Base-by-base conservation (phyloP, 495 filamentous ascomycete genomes). In the Tuber melanosporum region DNA sequence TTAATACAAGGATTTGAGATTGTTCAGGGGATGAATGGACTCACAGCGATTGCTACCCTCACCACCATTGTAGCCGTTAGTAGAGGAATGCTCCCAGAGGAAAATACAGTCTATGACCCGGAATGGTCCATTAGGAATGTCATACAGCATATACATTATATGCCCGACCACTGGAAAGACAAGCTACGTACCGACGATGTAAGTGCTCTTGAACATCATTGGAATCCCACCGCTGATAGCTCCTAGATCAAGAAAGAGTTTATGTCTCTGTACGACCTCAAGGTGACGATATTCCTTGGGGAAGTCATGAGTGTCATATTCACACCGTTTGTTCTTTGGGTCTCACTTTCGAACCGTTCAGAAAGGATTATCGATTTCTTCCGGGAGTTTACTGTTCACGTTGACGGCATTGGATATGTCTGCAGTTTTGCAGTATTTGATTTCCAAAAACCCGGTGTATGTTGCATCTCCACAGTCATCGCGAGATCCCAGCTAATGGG, bases 371-470 rank as follows among this genome's bases (percentile, higher is more conserved):
- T 99, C 72, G 95, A 99, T 82, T 99, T 99, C 85, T 98, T 99
- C 85, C 89, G 95, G 22, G 95, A 99, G 83, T 98, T 97, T 82
- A 97, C 95, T 1, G 90, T 99, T 32, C 95, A 98, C 81, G 94
- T 99, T 17, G 96, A 99, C 85, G 95, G 95, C 0, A 88, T 99
- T 75, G 95, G 95, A 49, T 93, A 97, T 82, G 92, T 98, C 32
- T 99, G 95, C 84, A 96, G 93, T 20, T 98, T 97, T 85, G 95
- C 94, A 32, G 93, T 97, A n/a, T 99, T 99, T 79, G 92, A 97
- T 79, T 99, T 98, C 87, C 93, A 97, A 84, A 94, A 91, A 91
- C 75, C 90, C 87, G 73, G 81, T 42, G 78, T 79, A 77, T 42
- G 78, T 70, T 26, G 6, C 5, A 20, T n/a, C 20, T 32, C 19